phyloP scores from a whole-genome alignment of 139 green algal genomes.

The Auxenochlorella protothecoides region DNA sequence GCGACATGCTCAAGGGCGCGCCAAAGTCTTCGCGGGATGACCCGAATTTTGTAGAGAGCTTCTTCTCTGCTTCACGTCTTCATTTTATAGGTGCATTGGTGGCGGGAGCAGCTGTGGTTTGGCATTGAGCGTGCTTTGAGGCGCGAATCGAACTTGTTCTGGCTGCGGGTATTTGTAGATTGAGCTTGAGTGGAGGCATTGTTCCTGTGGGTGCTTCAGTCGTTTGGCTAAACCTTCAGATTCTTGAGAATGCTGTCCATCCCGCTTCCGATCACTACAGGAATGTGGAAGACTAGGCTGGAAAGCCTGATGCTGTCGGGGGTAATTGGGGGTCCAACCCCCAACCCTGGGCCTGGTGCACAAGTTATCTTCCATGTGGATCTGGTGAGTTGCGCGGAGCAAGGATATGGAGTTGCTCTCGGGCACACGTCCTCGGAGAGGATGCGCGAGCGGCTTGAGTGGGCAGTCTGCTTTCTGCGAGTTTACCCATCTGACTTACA shows the following conservation, averaged over 20 bases:
- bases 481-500: not conserved
- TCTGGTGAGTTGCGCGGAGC: conserved; percentile 38
- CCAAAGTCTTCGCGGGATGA: conserved; percentile 50
- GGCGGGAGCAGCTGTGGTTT: not conserved
- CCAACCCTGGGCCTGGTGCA: too few species aligned
- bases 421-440: too few species aligned
- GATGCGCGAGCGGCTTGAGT: not conserved
- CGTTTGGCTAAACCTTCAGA: too few species aligned
- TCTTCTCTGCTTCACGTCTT: conserved; percentile 55
- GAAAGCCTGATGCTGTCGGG: conserved; percentile 45
- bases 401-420: too few species aligned
- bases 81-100: conserved; percentile 59
- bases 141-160: too few species aligned
- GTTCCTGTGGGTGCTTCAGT: too few species aligned
- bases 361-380: conserved; percentile 81
- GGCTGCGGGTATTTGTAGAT: too few species aligned
- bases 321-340: too few species aligned
- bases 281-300: conserved; percentile 66
- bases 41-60: conserved; percentile 70
- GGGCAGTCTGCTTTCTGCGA: not conserved
- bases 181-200: too few species aligned
- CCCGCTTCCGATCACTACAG: not conserved
- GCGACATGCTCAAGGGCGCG: conserved; percentile 50
- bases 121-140: not conserved
- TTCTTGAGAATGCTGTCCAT: too few species aligned